These are phyloP conservation scores for Aureobasidium zeae DNA, from an alignment of 2,329 filamentous ascomycete species.

Conservation along the genomic window DNA sequence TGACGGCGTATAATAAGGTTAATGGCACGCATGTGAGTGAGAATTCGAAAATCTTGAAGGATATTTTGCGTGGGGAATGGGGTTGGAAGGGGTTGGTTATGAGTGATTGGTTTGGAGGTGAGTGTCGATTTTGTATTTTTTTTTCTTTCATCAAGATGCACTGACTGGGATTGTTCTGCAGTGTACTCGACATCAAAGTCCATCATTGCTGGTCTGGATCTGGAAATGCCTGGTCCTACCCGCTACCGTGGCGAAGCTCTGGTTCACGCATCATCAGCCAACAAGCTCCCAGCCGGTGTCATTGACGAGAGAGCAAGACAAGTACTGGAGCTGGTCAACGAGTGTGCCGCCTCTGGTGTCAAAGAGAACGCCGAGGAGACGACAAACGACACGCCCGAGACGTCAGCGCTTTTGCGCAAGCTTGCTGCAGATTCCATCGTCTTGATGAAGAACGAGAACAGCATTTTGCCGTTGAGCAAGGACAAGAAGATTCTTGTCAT, in stretches of 20 bases:
- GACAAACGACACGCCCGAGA: constrained; percentile 26
- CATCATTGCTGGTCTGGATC: constrained; percentile 68
- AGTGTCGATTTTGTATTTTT: too few species aligned
- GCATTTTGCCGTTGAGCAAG: constrained; percentile 55
- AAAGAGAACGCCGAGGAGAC: constrained; percentile 25
- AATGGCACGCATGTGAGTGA: constrained; percentile 62
- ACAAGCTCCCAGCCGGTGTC: constrained; percentile 47
- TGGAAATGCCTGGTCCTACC: constrained; percentile 58
- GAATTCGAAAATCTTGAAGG: constrained; percentile 55
- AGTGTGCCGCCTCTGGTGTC: constrained; percentile 20
- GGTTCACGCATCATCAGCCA: constrained; percentile 32
- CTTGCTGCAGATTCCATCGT: constrained; percentile 25
- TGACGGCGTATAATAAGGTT: constrained; percentile 67
- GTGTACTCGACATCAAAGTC: constrained; percentile 59
- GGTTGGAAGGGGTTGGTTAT: constrained; percentile 49
- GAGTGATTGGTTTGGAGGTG: constrained; percentile 46
- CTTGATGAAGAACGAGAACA: constrained; percentile 57
- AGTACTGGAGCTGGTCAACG: constrained; percentile 49
- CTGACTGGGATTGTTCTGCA: constrained; percentile 57
- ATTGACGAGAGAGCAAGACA: constrained; percentile 53
- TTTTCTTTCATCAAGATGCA: too few species aligned
- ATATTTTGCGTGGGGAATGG: constrained; percentile 63
- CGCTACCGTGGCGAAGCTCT: constrained; percentile 28
- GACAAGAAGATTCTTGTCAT: constrained; percentile 62
- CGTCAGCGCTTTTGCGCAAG: constrained; percentile 24